Evolutionary conservation across 768 basidiomycete species (phyloP), one percentile per base, ranked within the genome.

Genomic region (Cystofilobasidium ferigula): DNA sequence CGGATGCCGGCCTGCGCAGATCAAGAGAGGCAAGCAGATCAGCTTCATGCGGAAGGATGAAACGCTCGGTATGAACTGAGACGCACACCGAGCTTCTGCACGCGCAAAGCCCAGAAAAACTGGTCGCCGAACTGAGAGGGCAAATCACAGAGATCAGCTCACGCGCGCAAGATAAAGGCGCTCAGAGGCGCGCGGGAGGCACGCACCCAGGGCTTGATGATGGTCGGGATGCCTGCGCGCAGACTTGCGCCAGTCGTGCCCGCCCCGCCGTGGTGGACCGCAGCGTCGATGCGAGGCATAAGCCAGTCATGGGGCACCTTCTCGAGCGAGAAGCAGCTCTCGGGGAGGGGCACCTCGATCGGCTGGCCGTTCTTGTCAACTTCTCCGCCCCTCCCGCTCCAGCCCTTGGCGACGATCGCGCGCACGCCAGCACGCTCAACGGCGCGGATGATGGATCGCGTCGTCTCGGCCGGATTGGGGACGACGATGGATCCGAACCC

Each of bases 151-250:
- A 16, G 35, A 57, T 70, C 65, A 69, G 66, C 57, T 30, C 20
- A 53, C 30, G 61, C n/a, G 16, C 43, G 36, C 5, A 18, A 1
- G 42, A 48, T 26, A 10, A 32, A 34, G 38, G 30, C 38, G 34
- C 0, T 16, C 18, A 18, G 6, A 35, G 24, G 38, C 38, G 8
- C 38, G 22, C 69, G 76, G 69, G 61, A 78, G 63, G 84, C 43
- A 20, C 85, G 71, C 86, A 86, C 82, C n/a, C 82, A 86, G 1
- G 85, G 84, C 69, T 82, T 83, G 71, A 86, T 85, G 65, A 85
- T 69, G 0, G 85, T 86, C 2, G 85, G 85, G 24, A 68, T 30
- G 24, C 62, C 72, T 70, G 82, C 79, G 69, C 80, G 71, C 30
- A 86, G 74, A 72, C 82, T 83, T 1, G 85, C 85, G 0, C 84